Evolutionary conservation across 345 rosid species (phyloP).

Genomic region (Boechera stricta): DNA sequence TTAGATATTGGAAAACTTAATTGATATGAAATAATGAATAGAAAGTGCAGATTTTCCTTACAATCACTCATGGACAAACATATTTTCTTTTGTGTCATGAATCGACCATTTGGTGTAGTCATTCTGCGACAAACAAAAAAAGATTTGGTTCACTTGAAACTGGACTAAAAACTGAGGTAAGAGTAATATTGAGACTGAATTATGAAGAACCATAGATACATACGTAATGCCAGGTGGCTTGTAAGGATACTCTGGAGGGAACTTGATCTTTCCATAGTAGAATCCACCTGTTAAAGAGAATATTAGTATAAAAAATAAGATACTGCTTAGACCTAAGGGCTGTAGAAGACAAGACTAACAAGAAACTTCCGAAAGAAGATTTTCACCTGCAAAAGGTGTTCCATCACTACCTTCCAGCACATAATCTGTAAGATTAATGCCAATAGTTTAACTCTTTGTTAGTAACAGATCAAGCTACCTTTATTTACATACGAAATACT

Average conservation of each 20-base stretch:
- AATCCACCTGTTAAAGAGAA: conserved; percentile 53
- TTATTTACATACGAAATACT: conserved; percentile 6
- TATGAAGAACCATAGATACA: conserved; percentile 37
- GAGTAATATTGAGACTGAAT: conserved; percentile 22
- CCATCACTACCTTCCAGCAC: conserved; percentile 96
- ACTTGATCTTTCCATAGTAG: conserved; percentile 97
- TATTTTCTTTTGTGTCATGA: conserved; percentile 94
- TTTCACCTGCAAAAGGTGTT: conserved; percentile 93
- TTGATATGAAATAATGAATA: conserved; percentile 3
- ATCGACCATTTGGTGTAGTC: conserved; percentile 99
- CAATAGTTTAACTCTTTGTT: conserved; percentile 5
- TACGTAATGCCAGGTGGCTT: conserved; percentile 99
- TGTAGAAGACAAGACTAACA: conserved; percentile 27
- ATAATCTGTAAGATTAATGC: conserved; percentile 61
- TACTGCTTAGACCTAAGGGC: background rate
- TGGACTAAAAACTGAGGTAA: conserved; percentile 13
- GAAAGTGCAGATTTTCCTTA: conserved; percentile 50
- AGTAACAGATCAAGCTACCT: conserved; percentile 13
- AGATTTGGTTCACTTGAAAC: conserved; percentile 3
- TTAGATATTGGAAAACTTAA: conserved; percentile 19
- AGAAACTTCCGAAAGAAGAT: conserved; percentile 28
- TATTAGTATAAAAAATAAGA: conserved; percentile 17
- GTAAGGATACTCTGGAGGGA: conserved; percentile 95
- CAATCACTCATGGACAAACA: conserved; percentile 99
- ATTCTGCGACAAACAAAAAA: conserved; percentile 32